Percentiles rank a stretch among this genome's conserved stretches.
These are phyloP conservation scores for Tephrocybe sp. DNA, from an alignment of 768 basidiomycete genomes.

Conservation along the genomic window DNA sequence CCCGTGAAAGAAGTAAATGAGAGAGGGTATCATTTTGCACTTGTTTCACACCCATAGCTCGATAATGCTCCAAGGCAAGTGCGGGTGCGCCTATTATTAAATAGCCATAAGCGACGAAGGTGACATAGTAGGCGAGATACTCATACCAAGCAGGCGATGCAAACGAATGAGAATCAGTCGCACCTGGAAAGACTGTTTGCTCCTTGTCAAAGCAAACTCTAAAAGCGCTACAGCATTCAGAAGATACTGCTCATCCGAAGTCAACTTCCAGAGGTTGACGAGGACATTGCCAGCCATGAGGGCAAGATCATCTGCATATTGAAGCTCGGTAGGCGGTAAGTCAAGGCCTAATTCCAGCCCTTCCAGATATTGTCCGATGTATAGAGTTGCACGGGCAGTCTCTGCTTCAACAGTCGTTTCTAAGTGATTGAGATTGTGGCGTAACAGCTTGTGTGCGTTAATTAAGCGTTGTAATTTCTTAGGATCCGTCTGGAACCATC, in stretches of 20 bases:
- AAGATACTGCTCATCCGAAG: slow-evolving; percentile 56
- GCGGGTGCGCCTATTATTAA: slow-evolving; percentile 61
- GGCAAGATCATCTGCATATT: slow-evolving; percentile 84
- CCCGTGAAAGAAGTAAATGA: slow-evolving; percentile 76
- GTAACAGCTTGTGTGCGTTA: slow-evolving; percentile 74
- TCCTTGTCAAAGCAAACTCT: slow-evolving; percentile 70
- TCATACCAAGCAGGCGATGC: slow-evolving; percentile 77
- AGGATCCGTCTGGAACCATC: slow-evolving; percentile 36
- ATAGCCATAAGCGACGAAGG: not conserved
- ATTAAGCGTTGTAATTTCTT: slow-evolving; percentile 65
- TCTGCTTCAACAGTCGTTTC: slow-evolving; percentile 62
- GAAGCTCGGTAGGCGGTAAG: slow-evolving; percentile 75
- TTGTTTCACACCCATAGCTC: slow-evolving; percentile 75
- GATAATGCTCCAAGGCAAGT: slow-evolving; percentile 77
- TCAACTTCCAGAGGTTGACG: slow-evolving; percentile 61
- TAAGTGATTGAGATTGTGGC: slow-evolving; percentile 50
- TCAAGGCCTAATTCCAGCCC: slow-evolving; percentile 65
- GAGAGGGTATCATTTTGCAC: slow-evolving; percentile 90
- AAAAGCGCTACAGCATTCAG: slow-evolving; percentile 64
- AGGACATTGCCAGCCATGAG: slow-evolving; percentile 71
- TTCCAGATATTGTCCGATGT: slow-evolving; percentile 61
- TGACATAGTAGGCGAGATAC: slow-evolving; percentile 10
- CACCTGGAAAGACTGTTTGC: slow-evolving; percentile 79
- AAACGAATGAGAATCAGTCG: slow-evolving; percentile 77
- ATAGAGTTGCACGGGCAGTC: slow-evolving; percentile 46